These are phyloP conservation scores for Isabelozyma rhagii DNA, from an alignment of 805 yeast species.

Conservation along the genomic window DNA sequence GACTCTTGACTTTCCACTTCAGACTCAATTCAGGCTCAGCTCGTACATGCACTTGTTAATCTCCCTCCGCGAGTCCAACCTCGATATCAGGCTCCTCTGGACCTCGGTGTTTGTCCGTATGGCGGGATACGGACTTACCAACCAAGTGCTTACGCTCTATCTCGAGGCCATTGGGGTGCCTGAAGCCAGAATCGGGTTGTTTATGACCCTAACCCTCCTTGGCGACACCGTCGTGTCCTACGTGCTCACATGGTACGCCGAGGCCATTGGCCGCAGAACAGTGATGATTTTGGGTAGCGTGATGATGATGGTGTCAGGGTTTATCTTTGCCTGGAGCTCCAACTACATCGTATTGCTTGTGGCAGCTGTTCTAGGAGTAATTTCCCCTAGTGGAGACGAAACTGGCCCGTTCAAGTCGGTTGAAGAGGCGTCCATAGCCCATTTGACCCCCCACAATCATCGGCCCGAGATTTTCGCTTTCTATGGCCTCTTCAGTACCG, in stretches of 20 bases:
- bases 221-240: constrained; percentile 79
- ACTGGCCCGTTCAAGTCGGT: constrained; percentile 88
- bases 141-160: constrained; percentile 71
- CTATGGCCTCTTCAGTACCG: constrained; percentile 64
- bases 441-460: constrained; percentile 60
- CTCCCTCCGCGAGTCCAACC: constrained; percentile 35
- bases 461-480: constrained; percentile 75
- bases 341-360: constrained; percentile 53
- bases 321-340: constrained; percentile 55
- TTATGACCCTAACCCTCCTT: constrained; percentile 75
- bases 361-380: constrained; percentile 82
- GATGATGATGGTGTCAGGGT: constrained; percentile 68
- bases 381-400: constrained; percentile 86
- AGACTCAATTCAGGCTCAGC: background rate
- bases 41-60: constrained; percentile 27
- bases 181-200: constrained; percentile 64
- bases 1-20: background rate
- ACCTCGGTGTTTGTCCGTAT: constrained; percentile 66
- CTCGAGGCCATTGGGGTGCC: constrained; percentile 52
- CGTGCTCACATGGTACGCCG: constrained; percentile 74
- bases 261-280: constrained; percentile 59
- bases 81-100: constrained; percentile 65
- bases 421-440: constrained; percentile 81
- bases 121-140: constrained; percentile 74
- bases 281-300: constrained; percentile 63